phyloP scores from a whole-genome alignment of 345 rosid genomes.

The sweet orange (Citrus sinensis) region DNA sequence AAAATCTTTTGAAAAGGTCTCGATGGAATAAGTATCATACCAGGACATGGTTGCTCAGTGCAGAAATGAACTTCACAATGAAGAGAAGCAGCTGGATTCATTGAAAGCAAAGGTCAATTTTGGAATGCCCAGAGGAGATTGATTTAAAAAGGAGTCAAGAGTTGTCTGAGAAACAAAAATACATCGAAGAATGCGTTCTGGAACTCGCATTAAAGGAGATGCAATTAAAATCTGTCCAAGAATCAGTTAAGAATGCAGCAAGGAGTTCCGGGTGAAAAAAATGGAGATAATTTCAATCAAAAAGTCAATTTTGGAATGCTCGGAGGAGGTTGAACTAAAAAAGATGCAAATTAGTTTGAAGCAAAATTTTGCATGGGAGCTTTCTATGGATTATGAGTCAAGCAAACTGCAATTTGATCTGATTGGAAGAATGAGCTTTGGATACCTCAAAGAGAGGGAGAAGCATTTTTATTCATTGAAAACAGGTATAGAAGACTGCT shows the following conservation, averaged over 20 bases:
- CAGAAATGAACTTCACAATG: neutral
- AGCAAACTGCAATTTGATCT: slow-evolving; percentile 13
- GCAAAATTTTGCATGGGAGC: neutral
- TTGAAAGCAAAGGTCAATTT: too few species aligned
- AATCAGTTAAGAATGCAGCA: too few species aligned
- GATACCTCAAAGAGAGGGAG: slow-evolving; percentile 20
- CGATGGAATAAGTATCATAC: slow-evolving; percentile 5
- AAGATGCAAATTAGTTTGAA: slow-evolving; percentile 10
- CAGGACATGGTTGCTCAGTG: neutral
- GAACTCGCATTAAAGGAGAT: too few species aligned
- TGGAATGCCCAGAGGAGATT: slow-evolving; percentile 2
- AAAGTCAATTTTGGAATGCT: slow-evolving; percentile 15
- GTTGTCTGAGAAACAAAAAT: too few species aligned
- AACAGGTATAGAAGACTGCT: slow-evolving; percentile 8
- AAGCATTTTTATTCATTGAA: slow-evolving; percentile 4
- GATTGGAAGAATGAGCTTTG: slow-evolving; percentile 10
- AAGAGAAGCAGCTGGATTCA: neutral
- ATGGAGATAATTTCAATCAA: slow-evolving; percentile 15
- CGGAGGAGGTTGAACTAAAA: slow-evolving; percentile 16
- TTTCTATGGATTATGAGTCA: neutral
- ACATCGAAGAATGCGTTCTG: too few species aligned
- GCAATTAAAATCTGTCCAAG: too few species aligned
- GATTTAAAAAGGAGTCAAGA: slow-evolving; percentile 1
- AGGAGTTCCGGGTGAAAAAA: neutral
- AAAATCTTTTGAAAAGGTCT: slow-evolving; percentile 3